These are phyloP conservation scores for Raffaelea albimanens DNA, from an alignment of 2,329 filamentous ascomycete species.

Conservation along the genomic window DNA sequence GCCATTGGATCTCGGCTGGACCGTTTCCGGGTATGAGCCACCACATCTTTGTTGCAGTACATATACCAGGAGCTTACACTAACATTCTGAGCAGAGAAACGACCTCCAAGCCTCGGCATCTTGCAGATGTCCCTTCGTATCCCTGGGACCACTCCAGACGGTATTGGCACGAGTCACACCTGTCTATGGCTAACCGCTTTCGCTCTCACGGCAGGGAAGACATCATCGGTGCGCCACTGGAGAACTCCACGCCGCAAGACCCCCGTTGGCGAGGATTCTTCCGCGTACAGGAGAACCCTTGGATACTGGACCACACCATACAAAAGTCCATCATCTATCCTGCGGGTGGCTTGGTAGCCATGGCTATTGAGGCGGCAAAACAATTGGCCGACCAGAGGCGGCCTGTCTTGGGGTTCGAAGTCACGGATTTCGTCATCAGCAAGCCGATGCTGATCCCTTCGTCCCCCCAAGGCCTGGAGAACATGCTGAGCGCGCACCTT, in stretches of 20 bases:
- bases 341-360: slow-evolving; percentile 25
- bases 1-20: slow-evolving; percentile 6
- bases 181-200: slow-evolving; percentile 21
- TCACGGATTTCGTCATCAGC: slow-evolving; percentile 11
- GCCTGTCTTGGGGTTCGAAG: slow-evolving; percentile 7
- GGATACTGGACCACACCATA: slow-evolving; percentile 37
- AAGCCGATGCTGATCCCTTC: slow-evolving; percentile 15
- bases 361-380: slow-evolving; percentile 27
- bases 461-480: slow-evolving; percentile 32
- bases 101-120: slow-evolving; percentile 7
- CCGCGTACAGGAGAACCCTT: slow-evolving; percentile 28
- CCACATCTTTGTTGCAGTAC: too few species aligned
- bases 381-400: slow-evolving; percentile 13
- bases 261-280: slow-evolving; percentile 36
- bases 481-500: slow-evolving; percentile 34
- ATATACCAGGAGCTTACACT: too few species aligned
- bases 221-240: slow-evolving; percentile 16
- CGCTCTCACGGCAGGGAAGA: slow-evolving; percentile 18
- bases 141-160: slow-evolving; percentile 28
- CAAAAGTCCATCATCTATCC: slow-evolving; percentile 25
- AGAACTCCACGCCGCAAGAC: slow-evolving; percentile 16
- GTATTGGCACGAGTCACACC: slow-evolving; percentile 28
- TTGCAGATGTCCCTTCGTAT: slow-evolving; percentile 28
- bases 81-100: neutral
- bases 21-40: neutral